Percentiles rank a stretch among this genome's conserved stretches.
Evolutionary conservation across 2,329 filamentous ascomycete genomes (phyloP).

Genomic region (Tolypocladium album): DNA sequence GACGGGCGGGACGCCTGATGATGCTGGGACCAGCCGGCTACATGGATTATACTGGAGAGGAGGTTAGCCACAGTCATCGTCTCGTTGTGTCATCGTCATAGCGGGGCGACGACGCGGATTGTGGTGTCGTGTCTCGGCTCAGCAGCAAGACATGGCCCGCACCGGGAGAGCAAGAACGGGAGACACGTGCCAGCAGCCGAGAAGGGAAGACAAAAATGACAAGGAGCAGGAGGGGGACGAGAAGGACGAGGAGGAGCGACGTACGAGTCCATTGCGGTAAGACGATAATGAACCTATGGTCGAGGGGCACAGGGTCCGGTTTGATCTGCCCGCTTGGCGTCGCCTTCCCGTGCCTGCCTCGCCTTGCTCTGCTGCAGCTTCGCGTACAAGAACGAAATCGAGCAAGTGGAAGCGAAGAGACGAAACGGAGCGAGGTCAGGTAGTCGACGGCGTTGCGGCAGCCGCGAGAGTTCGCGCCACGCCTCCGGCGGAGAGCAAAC

Average conservation of each 20-base stretch:
- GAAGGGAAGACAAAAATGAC: background rate
- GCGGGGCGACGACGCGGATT: constrained; percentile 6
- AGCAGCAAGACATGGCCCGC: background rate
- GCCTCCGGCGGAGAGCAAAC: background rate
- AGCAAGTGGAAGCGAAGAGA: background rate
- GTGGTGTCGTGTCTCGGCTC: constrained; percentile 1
- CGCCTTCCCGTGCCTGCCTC: background rate
- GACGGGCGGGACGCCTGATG: constrained; percentile 15
- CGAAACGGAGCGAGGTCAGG: background rate
- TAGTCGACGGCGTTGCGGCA: background rate
- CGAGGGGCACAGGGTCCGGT: background rate
- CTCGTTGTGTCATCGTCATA: background rate
- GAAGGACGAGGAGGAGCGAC: constrained; percentile 7
- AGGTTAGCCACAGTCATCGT: constrained; percentile 8
- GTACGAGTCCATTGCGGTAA: constrained; percentile 17
- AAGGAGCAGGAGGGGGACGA: constrained; percentile 1
- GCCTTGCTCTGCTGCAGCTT: background rate
- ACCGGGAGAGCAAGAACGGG: background rate
- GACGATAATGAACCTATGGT: background rate
- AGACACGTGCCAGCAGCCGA: background rate
- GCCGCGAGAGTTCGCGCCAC: background rate
- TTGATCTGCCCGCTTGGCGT: background rate
- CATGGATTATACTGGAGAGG: constrained; percentile 37
- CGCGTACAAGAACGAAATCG: background rate
- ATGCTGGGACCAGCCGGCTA: constrained; percentile 41